Percentiles rank a stretch among this genome's conserved stretches.
Evolutionary conservation across 306 rosid genomes (phyloP).

Genomic region (Cucumis hystrix): DNA sequence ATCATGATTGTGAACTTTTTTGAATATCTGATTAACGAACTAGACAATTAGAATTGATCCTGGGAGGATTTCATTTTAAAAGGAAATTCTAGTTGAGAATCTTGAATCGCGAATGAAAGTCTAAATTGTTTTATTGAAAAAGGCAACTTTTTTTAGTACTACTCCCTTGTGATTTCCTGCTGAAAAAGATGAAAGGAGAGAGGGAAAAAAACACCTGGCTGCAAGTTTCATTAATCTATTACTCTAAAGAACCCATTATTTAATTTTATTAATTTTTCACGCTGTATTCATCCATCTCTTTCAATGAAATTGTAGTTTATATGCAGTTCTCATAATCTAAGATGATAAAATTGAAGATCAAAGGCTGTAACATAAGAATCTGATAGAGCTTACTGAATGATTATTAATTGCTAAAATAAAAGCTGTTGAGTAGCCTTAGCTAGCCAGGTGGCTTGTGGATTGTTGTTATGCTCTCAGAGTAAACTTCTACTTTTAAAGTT

Average conservation of each 20-base stretch:
- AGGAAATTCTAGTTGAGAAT: too few relatives aligned
- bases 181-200: background rate
- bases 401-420: background rate
- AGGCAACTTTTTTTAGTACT: background rate
- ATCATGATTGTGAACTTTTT: too few relatives aligned
- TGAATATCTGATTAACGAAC: too few relatives aligned
- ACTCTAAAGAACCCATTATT: background rate
- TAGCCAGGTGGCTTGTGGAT: background rate
- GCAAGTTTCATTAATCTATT: background rate
- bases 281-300: background rate
- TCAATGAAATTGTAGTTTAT: background rate
- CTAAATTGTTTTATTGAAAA: background rate
- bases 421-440: background rate
- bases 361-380: background rate
- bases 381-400: background rate
- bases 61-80: too few relatives aligned
- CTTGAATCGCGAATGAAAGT: too few relatives aligned
- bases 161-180: background rate
- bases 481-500: background rate
- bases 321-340: background rate
- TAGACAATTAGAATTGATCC: too few relatives aligned
- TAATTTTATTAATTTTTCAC: background rate
- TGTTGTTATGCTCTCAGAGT: background rate
- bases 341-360: background rate
- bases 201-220: background rate